phyloP scores from a whole-genome alignment of 176 grass and related monocot species.

The Thinopyrum elongatum region DNA sequence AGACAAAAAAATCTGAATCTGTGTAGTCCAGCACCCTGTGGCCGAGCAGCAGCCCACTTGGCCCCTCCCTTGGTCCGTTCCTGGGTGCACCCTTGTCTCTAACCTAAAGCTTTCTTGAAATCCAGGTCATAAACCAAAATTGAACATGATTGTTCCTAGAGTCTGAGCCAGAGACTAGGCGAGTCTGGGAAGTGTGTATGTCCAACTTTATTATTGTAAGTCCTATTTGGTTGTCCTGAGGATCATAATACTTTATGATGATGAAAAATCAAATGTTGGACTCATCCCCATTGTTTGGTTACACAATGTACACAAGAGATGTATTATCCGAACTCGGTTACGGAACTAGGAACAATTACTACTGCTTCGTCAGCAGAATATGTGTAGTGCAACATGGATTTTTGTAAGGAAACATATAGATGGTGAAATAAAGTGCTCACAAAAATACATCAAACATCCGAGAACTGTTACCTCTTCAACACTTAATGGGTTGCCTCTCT shows the following conservation, averaged over 20 bases:
- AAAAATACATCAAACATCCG: constrained; percentile 2
- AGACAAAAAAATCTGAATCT: no score
- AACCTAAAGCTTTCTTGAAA: not conserved
- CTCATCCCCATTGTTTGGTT: not conserved
- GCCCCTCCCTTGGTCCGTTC: no score
- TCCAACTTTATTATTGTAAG: not conserved
- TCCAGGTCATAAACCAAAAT: constrained; percentile 9
- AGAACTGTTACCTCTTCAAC: constrained; percentile 69
- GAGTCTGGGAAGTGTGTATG: not conserved
- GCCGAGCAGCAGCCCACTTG: no score
- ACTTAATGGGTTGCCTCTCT: constrained; percentile 65
- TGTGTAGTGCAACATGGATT: not conserved
- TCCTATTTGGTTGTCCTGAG: not conserved
- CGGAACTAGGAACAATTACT: constrained; percentile 14
- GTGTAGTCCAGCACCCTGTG: no score
- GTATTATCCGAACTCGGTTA: constrained; percentile 15
- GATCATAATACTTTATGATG: constrained; percentile 15
- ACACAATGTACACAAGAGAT: not conserved
- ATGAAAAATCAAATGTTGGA: constrained; percentile 12
- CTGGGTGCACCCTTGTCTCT: no score
- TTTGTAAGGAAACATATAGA: constrained; percentile 3
- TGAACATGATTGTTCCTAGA: not conserved
- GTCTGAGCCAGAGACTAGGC: not conserved
- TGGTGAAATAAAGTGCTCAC: constrained; percentile 14
- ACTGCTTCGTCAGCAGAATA: constrained; percentile 6